Evolutionary conservation across 352 stramenopile genomes (phyloP).

Genomic region (Phytophthora chlamydospora): DNA sequence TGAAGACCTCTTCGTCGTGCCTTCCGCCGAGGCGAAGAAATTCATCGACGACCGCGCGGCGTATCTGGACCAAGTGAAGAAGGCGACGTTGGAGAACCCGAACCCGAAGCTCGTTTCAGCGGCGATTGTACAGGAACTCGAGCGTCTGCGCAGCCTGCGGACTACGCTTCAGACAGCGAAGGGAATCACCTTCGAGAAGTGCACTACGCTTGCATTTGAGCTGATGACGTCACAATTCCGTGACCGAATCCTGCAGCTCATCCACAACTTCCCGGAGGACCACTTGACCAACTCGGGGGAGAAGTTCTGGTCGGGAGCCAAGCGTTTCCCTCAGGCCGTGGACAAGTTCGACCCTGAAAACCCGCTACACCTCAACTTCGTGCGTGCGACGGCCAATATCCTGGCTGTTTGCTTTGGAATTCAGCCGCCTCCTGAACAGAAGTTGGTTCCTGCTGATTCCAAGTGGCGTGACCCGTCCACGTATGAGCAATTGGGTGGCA

Average conservation of each 20-base stretch:
- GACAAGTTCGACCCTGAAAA: conserved; percentile 68
- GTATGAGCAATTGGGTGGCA: conserved; percentile 55
- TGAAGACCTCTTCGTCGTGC: conserved; percentile 85
- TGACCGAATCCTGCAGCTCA: conserved; percentile 89
- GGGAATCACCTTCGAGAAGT: conserved; percentile 73
- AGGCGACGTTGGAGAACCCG: conserved; percentile 74
- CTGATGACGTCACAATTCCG: conserved; percentile 86
- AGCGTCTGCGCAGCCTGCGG: conserved; percentile 65
- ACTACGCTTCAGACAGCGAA: conserved; percentile 59
- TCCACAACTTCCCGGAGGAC: conserved; percentile 85
- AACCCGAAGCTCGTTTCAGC: conserved; percentile 73
- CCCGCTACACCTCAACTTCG: conserved; percentile 78
- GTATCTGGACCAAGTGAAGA: conserved; percentile 81
- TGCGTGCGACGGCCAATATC: conserved; percentile 81
- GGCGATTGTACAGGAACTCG: conserved; percentile 75
- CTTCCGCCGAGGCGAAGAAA: conserved; percentile 85
- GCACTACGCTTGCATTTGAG: conserved; percentile 69
- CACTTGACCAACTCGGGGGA: conserved; percentile 84
- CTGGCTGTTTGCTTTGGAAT: conserved; percentile 82
- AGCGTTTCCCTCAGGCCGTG: conserved; percentile 80
- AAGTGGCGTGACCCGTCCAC: conserved; percentile 72
- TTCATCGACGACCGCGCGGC: conserved; percentile 73
- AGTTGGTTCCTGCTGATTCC: conserved; percentile 85
- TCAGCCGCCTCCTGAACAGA: conserved; percentile 66
- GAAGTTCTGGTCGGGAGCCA: conserved; percentile 87